Conservation (phyloP, 1,284 basidiomycete genomes). For the Dichomitus squalens region DNA sequence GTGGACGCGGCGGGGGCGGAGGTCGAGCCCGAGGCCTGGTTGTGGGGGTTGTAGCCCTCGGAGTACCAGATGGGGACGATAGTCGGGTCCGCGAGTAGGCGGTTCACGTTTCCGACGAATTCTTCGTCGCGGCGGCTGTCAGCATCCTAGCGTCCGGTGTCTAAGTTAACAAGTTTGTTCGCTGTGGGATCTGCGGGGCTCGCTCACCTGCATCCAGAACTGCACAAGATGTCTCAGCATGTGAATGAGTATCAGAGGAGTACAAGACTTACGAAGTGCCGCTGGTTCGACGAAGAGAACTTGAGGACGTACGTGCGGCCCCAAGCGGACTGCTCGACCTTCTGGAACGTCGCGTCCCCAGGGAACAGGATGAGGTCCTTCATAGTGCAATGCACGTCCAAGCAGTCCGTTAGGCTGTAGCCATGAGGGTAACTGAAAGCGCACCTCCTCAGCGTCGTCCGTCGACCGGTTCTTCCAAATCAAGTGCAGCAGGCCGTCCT, state of each 20-base stretch:
- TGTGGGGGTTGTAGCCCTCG: conserved; percentile 27
- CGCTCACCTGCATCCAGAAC: conserved; percentile 82
- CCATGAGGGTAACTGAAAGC: conserved; percentile 23
- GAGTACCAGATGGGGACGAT: conserved; percentile 60
- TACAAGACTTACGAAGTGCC: conserved; percentile 68
- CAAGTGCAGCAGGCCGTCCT: conserved; percentile 77
- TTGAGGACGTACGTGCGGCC: conserved; percentile 79
- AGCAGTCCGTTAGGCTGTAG: neutral
- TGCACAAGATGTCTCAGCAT: conserved; percentile 31
- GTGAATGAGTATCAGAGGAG: neutral
- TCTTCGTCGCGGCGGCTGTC: conserved; percentile 70
- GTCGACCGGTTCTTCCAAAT: conserved; percentile 74
- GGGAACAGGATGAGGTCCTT: conserved; percentile 81
- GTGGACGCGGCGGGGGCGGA: conserved; percentile 33
- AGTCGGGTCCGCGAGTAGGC: conserved; percentile 64
- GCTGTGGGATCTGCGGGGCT: neutral
- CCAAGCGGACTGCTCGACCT: conserved; percentile 58
- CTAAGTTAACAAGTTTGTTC: neutral
- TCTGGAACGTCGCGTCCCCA: conserved; percentile 74
- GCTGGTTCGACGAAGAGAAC: conserved; percentile 79
- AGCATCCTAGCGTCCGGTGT: conserved; percentile 51
- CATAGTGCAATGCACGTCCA: neutral
- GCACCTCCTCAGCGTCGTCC: conserved; percentile 60
- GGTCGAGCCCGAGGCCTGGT: conserved; percentile 38
- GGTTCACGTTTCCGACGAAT: conserved; percentile 70